Evolutionary conservation across 106 monocot genomes (phyloP).

Genomic region (Iris macrosiphon): DNA sequence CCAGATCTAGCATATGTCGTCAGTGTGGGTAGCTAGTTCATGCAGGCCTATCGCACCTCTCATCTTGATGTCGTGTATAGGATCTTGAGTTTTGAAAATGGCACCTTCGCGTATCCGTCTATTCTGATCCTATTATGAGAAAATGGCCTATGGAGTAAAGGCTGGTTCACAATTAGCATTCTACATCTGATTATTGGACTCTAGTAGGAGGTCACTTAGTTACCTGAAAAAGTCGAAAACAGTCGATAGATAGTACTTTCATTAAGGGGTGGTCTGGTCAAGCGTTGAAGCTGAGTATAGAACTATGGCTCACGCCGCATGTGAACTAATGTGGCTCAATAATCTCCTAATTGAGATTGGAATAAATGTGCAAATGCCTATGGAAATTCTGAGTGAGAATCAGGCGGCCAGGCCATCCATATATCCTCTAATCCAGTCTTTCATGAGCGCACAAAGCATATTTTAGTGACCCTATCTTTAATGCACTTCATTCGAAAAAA

Average conservation of each 20-base stretch:
- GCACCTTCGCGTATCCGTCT: constrained; percentile 3
- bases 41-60: constrained; percentile 1
- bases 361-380: neutral
- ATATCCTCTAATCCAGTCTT: constrained; percentile 6
- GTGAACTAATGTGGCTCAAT: no score
- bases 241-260: no score
- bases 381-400: neutral
- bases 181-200: no score
- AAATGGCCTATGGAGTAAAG: neutral
- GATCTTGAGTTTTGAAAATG: neutral
- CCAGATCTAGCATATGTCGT: neutral
- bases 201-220: no score
- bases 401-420: neutral
- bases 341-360: neutral
- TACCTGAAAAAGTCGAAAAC: no score
- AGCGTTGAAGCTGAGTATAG: no score
- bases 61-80: no score
- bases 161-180: no score
- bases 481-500: constrained; percentile 4
- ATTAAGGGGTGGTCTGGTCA: no score
- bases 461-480: constrained; percentile 5
- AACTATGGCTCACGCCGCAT: no score
- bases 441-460: constrained; percentile 3
- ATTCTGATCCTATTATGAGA: constrained; percentile 3
- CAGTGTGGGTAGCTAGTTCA: neutral